A percentile compares a stretch with the other conserved stretches of the same genome.
Evolutionary conservation across 768 basidiomycete genomes (phyloP).

Genomic region (Tylopilus subfusipes): DNA sequence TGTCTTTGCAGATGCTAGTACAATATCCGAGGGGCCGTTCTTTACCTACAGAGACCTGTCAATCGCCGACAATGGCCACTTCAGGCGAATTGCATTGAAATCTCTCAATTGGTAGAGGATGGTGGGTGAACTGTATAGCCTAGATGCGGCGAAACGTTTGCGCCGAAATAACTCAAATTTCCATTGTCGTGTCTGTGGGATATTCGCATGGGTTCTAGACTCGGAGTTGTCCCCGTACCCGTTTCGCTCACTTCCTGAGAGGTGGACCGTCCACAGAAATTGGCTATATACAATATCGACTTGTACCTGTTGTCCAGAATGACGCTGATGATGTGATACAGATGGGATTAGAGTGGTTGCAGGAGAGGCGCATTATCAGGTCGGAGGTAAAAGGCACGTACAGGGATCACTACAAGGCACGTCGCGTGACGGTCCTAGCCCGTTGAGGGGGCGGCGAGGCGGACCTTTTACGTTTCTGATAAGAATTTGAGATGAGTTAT

Average conservation of each 20-base stretch:
- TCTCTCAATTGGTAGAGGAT: not conserved
- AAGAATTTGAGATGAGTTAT: not conserved
- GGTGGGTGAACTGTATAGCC: too few species aligned
- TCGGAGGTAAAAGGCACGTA: not conserved
- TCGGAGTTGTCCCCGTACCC: not conserved
- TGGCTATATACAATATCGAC: too few species aligned
- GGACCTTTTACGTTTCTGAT: slow-evolving; percentile 12
- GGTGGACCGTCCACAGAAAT: too few species aligned
- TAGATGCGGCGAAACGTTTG: too few species aligned
- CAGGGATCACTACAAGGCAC: slow-evolving; percentile 7
- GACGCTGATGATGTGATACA: not conserved
- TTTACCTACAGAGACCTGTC: not conserved
- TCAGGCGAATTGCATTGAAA: not conserved
- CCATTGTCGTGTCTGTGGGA: not conserved
- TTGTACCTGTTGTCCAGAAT: not conserved
- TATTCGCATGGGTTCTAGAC: not conserved
- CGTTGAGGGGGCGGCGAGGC: slow-evolving; percentile 5
- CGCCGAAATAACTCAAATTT: too few species aligned
- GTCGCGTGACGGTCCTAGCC: slow-evolving; percentile 11
- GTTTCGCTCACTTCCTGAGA: too few species aligned
- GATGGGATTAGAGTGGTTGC: not conserved
- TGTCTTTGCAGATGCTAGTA: too few species aligned
- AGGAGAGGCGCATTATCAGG: too few species aligned
- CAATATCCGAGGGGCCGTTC: too few species aligned
- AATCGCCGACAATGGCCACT: not conserved